Base-by-base conservation (phyloP, 2,329 filamentous ascomycete species). In the Colletotrichum euphorbiae region DNA sequence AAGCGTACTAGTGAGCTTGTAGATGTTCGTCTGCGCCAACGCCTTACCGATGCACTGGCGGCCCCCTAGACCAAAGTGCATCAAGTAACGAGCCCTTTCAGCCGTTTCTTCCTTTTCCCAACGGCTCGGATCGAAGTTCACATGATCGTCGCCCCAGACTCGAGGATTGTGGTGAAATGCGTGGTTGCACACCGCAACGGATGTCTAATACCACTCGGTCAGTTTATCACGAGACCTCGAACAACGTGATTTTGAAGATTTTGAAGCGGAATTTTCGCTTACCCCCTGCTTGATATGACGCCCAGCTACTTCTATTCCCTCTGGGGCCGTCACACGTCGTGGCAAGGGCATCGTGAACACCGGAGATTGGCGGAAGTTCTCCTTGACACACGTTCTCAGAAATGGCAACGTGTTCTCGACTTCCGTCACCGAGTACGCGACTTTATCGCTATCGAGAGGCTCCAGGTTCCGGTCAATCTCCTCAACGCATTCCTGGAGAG, bases 291-390 rank as follows among this genome's bases (percentile, higher is more conserved):
- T 33, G 6, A 67, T 67, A 13, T 67, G 63, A 6, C 50, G 57
- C 7, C 57, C 57, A 4, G 50, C 50, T 6, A 62, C 15, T 4
- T 50, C 15, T 7, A 67, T 61, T 0, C 63, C 63, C 50, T 67
- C 57, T 3, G 63, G 50, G 15, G 57, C 57, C 6, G 57, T 62
- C 19, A 62, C 57, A 6, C 63, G 63, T 13, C 63, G 54, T 11
- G 63, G 28, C 21, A 67, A 11, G 8, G 63, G 63, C 63, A 67
- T 67, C 2, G 63, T 67, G 24, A 67, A 67, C 3, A 67, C 57
- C 1, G 63, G 63, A 1, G 48, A 55, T 7, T 42, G 31, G 1
- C 63, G 57, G n/a, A 62, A 67, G 50, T 67, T 62, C 42, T 67
- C 63, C n/a, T 42, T 62, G 7, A 67, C 57, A 17, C 63, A 67